These are phyloP conservation scores for Penicillium sclerotigenum DNA, from an alignment of 2,329 filamentous ascomycete genomes.

Conservation along the genomic window DNA sequence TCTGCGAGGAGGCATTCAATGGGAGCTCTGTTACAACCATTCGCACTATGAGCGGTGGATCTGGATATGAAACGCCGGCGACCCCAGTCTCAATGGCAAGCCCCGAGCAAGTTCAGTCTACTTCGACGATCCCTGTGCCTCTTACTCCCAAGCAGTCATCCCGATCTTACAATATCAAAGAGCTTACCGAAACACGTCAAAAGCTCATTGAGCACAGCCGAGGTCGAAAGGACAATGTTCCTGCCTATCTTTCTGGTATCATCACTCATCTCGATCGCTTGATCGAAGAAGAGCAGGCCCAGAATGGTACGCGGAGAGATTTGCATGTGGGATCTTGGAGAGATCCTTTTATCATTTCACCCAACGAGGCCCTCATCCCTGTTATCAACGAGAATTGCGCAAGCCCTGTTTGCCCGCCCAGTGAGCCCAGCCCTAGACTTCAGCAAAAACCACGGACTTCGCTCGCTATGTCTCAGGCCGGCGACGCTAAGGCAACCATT, in stretches of 20 bases:
- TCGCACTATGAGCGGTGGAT: conserved; percentile 43
- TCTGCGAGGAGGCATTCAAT: conserved; percentile 91
- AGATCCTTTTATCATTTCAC: conserved; percentile 18
- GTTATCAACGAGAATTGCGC: conserved; percentile 51
- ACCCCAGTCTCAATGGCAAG: conserved; percentile 42
- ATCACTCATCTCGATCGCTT: conserved; percentile 59
- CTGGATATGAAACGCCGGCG: conserved; percentile 52
- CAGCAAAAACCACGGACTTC: conserved; percentile 12
- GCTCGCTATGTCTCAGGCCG: neutral
- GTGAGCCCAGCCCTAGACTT: conserved; percentile 10
- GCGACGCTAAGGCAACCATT: conserved; percentile 48
- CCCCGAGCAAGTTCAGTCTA: conserved; percentile 23
- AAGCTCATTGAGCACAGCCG: conserved; percentile 53
- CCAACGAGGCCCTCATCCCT: conserved; percentile 40
- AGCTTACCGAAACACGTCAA: conserved; percentile 57
- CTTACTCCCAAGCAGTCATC: conserved; percentile 45
- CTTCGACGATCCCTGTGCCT: conserved; percentile 28
- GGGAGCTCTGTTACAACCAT: conserved; percentile 57
- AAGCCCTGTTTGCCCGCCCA: conserved; percentile 11
- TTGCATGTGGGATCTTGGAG: conserved; percentile 10
- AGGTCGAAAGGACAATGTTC: conserved; percentile 45
- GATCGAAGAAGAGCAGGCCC: conserved; percentile 44
- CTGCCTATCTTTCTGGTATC: conserved; percentile 56
- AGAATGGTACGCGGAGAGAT: neutral
- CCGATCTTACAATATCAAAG: conserved; percentile 52